These are phyloP conservation scores for Aspergillus felis DNA, from an alignment of 2,329 filamentous ascomycete species.

Conservation along the genomic window DNA sequence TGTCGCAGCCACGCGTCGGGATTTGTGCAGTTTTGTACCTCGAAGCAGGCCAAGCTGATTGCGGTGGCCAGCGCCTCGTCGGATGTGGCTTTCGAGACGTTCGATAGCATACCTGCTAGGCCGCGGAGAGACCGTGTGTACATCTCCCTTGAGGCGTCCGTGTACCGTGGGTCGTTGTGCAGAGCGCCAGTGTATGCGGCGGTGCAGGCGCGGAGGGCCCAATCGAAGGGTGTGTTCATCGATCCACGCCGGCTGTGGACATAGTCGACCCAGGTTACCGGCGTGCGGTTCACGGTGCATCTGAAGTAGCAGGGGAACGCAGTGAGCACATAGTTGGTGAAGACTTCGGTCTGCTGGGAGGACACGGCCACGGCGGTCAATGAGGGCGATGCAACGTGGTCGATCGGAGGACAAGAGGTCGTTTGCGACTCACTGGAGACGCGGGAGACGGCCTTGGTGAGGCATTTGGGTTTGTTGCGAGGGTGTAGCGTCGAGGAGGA, in stretches of 20 bases:
- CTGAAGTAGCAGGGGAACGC: conserved; percentile 27
- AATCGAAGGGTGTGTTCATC: conserved; percentile 18
- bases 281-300: conserved; percentile 23
- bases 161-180: conserved; percentile 19
- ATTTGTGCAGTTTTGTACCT: conserved; percentile 35
- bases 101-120: conserved; percentile 23
- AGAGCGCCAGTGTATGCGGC: conserved; percentile 15
- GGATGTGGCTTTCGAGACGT: conserved; percentile 25
- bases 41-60: conserved; percentile 34
- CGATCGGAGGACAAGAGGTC: conserved; percentile 10
- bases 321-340: conserved; percentile 25
- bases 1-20: conserved; percentile 36
- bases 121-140: conserved; percentile 28
- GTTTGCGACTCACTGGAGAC: not conserved
- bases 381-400: conserved; percentile 24
- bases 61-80: conserved; percentile 33
- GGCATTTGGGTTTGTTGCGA: not conserved
- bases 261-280: conserved; percentile 27
- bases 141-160: conserved; percentile 22
- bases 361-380: conserved; percentile 23
- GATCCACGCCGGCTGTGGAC: conserved; percentile 15
- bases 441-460: not conserved
- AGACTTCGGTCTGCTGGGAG: conserved; percentile 24
- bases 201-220: conserved; percentile 19
- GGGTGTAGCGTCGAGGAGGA: not conserved